These are phyloP conservation scores for Cucumis variabilis DNA, from an alignment of 331 rosid genomes.

Conservation along the genomic window DNA sequence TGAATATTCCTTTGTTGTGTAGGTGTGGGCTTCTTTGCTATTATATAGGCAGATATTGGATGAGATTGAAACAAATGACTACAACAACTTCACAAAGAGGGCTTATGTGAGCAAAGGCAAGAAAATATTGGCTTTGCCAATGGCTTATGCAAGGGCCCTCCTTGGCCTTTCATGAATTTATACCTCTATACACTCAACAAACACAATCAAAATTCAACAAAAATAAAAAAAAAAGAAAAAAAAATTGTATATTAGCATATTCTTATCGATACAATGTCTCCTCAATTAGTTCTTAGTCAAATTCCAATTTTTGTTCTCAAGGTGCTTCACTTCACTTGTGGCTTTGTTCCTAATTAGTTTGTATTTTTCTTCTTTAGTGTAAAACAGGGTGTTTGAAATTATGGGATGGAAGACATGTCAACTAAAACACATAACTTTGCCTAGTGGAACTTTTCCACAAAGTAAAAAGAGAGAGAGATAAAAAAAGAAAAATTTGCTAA, in stretches of 20 bases:
- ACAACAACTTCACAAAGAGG: constrained; percentile 78
- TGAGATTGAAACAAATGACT: constrained; percentile 88
- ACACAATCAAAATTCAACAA: not conserved
- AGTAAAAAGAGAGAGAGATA: too few species aligned
- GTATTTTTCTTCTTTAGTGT: too few species aligned
- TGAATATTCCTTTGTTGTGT: not conserved
- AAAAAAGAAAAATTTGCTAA: too few species aligned
- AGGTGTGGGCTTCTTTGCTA: constrained; percentile 83
- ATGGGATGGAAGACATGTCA: too few species aligned
- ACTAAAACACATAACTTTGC: too few species aligned
- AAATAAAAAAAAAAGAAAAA: not conserved
- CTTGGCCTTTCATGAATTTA: constrained; percentile 52
- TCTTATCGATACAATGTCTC: not conserved
- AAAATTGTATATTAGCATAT: not conserved
- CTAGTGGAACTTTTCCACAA: too few species aligned
- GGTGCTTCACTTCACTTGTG: not conserved
- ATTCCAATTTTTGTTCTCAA: not conserved
- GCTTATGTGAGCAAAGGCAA: constrained; percentile 84
- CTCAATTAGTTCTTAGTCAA: not conserved
- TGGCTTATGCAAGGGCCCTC: constrained; percentile 64
- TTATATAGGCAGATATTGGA: constrained; percentile 81
- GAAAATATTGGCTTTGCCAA: constrained; percentile 74
- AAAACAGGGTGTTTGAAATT: too few species aligned
- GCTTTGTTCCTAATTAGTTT: too few species aligned
- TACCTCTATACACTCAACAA: constrained; percentile 33